Evolutionary conservation across 2,329 filamentous ascomycete genomes (phyloP).

Genomic region (Pseudocercospora macadamiae): DNA sequence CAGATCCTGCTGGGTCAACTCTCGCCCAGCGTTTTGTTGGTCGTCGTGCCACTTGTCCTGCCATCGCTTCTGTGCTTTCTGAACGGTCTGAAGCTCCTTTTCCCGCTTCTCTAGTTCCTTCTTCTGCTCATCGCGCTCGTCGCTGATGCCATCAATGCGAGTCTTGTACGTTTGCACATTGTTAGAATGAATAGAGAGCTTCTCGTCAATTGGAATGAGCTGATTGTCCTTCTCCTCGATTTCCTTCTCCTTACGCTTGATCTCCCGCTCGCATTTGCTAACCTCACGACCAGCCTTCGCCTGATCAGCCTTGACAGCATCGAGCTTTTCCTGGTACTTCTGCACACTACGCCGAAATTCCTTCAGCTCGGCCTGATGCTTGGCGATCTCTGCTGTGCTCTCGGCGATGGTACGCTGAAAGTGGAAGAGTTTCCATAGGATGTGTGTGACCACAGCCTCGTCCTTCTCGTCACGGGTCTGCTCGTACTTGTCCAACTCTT

Average conservation of each 20-base stretch:
- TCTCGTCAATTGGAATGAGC: constrained; percentile 88
- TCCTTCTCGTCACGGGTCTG: constrained; percentile 89
- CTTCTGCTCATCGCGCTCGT: constrained; percentile 74
- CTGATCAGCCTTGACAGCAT: constrained; percentile 83
- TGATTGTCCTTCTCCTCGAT: constrained; percentile 85
- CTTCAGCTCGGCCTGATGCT: constrained; percentile 91
- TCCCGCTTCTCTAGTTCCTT: constrained; percentile 71
- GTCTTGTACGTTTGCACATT: constrained; percentile 70
- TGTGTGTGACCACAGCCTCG: constrained; percentile 86
- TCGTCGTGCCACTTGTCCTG: constrained; percentile 84
- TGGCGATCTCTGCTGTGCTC: constrained; percentile 85
- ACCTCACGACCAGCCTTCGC: constrained; percentile 75
- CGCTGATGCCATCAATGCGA: constrained; percentile 70
- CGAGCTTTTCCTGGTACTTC: constrained; percentile 77
- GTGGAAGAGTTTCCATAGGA: constrained; percentile 95
- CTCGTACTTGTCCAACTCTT: constrained; percentile 90
- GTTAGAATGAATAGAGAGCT: constrained; percentile 76
- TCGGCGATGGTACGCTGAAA: constrained; percentile 93
- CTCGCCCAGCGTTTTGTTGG: constrained; percentile 82
- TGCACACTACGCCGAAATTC: constrained; percentile 88
- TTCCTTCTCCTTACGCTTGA: constrained; percentile 82
- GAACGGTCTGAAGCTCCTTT: constrained; percentile 79
- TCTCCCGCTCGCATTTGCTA: constrained; percentile 78
- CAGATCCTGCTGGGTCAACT: constrained; percentile 81
- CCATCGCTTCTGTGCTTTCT: constrained; percentile 86